phyloP scores from a whole-genome alignment of 495 filamentous ascomycete species.

The Hypoxylon subgilvum region DNA sequence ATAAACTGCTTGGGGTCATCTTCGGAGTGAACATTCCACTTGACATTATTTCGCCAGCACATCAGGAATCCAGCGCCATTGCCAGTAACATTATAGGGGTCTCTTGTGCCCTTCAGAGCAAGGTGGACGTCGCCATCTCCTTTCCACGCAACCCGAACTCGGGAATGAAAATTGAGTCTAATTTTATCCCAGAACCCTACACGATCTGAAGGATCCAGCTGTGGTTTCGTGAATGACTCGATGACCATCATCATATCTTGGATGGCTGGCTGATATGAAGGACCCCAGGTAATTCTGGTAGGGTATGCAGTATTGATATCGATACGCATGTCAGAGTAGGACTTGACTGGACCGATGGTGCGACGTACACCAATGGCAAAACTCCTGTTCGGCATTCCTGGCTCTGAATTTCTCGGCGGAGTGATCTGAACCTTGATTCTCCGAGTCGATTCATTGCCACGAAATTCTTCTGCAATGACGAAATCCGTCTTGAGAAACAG shows the following conservation, averaged over 20 bases:
- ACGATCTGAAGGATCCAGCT: conserved; percentile 88
- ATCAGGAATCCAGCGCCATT: conserved; percentile 94
- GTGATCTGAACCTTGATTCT: conserved; percentile 85
- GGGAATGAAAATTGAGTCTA: conserved; percentile 90
- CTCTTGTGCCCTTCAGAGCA: conserved; percentile 87
- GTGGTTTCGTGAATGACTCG: conserved; percentile 94
- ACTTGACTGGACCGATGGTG: conserved; percentile 94
- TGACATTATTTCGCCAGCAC: conserved; percentile 94
- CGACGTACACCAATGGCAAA: conserved; percentile 86
- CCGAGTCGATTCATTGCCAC: conserved; percentile 75
- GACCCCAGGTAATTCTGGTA: conserved; percentile 94
- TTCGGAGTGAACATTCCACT: conserved; percentile 79
- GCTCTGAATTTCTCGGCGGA: conserved; percentile 60
- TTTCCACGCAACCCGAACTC: conserved; percentile 85
- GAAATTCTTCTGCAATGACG: conserved; percentile 93
- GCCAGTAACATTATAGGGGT: conserved; percentile 92
- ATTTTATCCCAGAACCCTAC: conserved; percentile 99
- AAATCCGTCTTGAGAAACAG: conserved; percentile 89
- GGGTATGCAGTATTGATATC: conserved; percentile 91
- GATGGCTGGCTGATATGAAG: conserved; percentile 96
- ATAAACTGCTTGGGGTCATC: conserved; percentile 91
- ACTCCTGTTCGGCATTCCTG: conserved; percentile 58
- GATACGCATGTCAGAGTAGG: conserved; percentile 87
- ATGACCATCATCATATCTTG: conserved; percentile 99
- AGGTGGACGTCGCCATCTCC: conserved; percentile 96